phyloP scores from a whole-genome alignment of 192 early-diverging fungal genomes.

The Mortierella claussenii region DNA sequence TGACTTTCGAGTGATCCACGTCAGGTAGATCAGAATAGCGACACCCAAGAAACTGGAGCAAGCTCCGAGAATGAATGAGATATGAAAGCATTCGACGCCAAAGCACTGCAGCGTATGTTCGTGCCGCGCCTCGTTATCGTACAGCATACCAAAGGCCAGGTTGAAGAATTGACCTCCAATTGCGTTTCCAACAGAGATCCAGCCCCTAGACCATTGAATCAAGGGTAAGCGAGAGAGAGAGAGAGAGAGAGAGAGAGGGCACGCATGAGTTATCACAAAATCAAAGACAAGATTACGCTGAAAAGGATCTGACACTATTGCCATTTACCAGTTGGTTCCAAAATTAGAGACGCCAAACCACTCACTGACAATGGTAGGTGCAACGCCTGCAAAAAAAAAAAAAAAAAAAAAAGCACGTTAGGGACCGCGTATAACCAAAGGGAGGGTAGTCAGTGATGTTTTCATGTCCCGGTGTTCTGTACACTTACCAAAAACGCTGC shows the following conservation, averaged over 20 bases:
- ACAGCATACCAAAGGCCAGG: conserved; percentile 67
- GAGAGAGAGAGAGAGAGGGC: too few relatives aligned
- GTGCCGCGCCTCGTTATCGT: conserved; percentile 55
- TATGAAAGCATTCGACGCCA: conserved; percentile 42
- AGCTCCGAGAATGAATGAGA: conserved; percentile 28
- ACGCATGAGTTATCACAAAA: conserved; percentile 44
- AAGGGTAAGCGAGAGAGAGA: neutral
- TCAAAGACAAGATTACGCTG: conserved; percentile 6
- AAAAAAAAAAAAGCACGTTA: neutral
- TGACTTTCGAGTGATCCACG: conserved; percentile 15
- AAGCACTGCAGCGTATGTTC: conserved; percentile 51
- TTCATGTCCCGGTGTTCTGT: too few relatives aligned
- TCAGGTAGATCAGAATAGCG: conserved; percentile 14
- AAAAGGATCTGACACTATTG: neutral
- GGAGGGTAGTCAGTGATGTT: too few relatives aligned
- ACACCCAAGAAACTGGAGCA: conserved; percentile 33
- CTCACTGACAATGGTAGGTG: conserved; percentile 53
- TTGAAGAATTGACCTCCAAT: conserved; percentile 73
- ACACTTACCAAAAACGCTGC: conserved; percentile 53
- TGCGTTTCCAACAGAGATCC: conserved; percentile 66
- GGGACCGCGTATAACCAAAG: too few relatives aligned
- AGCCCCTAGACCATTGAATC: conserved; percentile 61
- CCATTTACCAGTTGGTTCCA: conserved; percentile 53
- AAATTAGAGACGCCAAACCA: conserved; percentile 53
- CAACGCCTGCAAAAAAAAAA: conserved; percentile 14